These are phyloP conservation scores for Thozetella sp. DNA, from an alignment of 495 filamentous ascomycete genomes.

Conservation along the genomic window DNA sequence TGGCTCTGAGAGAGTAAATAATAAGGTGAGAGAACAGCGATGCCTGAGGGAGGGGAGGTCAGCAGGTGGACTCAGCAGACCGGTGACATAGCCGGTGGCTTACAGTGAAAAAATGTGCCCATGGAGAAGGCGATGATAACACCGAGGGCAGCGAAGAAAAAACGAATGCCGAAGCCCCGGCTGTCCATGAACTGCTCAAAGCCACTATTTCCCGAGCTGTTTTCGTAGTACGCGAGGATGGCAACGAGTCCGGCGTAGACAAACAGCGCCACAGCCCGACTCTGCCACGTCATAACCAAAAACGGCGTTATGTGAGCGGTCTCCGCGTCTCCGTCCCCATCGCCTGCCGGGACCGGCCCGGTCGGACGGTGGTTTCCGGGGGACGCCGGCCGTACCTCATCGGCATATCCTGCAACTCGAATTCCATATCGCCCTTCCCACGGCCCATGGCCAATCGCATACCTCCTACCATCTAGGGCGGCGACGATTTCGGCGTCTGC, in stretches of 20 bases:
- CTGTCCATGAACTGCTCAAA: slow-evolving; percentile 24
- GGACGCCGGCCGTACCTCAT: background rate
- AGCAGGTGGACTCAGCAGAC: slow-evolving; percentile 6
- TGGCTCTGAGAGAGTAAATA: slow-evolving; percentile 15
- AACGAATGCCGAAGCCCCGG: slow-evolving; percentile 29
- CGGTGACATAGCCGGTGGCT: slow-evolving; percentile 3
- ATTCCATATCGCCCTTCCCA: slow-evolving; percentile 15
- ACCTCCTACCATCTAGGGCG: background rate
- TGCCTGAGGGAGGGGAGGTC: slow-evolving; percentile 9
- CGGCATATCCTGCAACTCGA: background rate
- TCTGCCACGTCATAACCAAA: slow-evolving; percentile 23
- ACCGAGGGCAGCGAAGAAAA: slow-evolving; percentile 26
- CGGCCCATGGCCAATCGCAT: slow-evolving; percentile 10
- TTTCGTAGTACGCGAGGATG: slow-evolving; percentile 23
- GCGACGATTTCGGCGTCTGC: slow-evolving; percentile 1
- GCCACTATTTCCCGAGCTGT: slow-evolving; percentile 16
- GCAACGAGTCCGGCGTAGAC: slow-evolving; percentile 19
- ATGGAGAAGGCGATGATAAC: slow-evolving; percentile 30
- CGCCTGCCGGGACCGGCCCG: slow-evolving; percentile 6
- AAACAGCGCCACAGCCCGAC: slow-evolving; percentile 19
- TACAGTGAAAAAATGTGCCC: slow-evolving; percentile 30
- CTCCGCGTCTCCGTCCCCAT: slow-evolving; percentile 10
- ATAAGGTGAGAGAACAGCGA: slow-evolving; percentile 24
- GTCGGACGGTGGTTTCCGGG: slow-evolving; percentile 15
- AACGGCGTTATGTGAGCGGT: slow-evolving; percentile 18